Evolutionary conservation across 1,284 basidiomycete genomes (phyloP).

Genomic region (Porogramme epimiltina): DNA sequence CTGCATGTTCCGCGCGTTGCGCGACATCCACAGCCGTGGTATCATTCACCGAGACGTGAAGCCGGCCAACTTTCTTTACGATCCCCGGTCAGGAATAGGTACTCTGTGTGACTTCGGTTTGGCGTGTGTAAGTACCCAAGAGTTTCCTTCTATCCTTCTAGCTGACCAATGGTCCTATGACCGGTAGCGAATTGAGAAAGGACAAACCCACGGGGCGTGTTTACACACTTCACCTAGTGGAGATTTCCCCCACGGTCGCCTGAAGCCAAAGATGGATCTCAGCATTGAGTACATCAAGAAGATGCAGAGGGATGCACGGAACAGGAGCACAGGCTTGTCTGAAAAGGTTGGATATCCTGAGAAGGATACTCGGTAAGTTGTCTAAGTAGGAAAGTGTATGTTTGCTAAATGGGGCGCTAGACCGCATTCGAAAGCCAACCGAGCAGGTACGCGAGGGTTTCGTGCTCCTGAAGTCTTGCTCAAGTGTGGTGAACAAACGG

Average conservation of each 20-base stretch:
- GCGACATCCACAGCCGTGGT: constrained; percentile 85
- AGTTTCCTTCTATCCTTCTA: neutral
- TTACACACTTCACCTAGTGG: constrained; percentile 70
- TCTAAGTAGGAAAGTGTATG: neutral
- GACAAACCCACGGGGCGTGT: constrained; percentile 57
- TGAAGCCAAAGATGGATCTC: constrained; percentile 40
- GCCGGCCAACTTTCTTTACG: constrained; percentile 97
- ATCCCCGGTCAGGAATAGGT: constrained; percentile 82
- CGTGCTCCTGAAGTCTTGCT: constrained; percentile 95
- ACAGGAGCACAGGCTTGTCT: constrained; percentile 52
- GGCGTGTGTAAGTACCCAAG: constrained; percentile 68
- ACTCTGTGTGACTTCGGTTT: constrained; percentile 96
- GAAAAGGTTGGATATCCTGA: constrained; percentile 77
- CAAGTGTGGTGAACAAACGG: constrained; percentile 94
- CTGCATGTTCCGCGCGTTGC: constrained; percentile 88
- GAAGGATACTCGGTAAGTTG: constrained; percentile 60
- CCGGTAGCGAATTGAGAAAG: constrained; percentile 58
- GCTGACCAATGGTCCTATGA: neutral
- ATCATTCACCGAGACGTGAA: constrained; percentile 99
- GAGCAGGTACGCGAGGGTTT: constrained; percentile 96
- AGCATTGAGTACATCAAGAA: constrained; percentile 47
- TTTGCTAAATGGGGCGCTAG: constrained; percentile 36
- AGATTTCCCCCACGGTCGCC: constrained; percentile 68
- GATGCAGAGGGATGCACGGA: constrained; percentile 64
- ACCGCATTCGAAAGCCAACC: constrained; percentile 90